Conservation (phyloP, 2,329 filamentous ascomycete species). For the Sclerotinia borealis region DNA sequence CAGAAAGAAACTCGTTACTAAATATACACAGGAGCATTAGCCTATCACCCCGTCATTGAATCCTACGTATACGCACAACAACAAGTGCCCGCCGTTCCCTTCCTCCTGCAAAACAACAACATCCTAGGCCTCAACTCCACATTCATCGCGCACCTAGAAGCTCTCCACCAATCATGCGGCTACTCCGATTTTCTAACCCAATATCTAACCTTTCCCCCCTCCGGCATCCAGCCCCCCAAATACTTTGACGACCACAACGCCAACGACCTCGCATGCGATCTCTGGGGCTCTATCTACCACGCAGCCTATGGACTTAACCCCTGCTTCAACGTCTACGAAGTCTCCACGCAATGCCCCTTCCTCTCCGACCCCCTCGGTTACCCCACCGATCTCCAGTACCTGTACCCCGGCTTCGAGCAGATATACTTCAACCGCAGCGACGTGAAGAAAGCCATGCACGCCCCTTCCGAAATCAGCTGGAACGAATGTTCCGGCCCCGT, state of each 20-base stretch:
- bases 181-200: conserved; percentile 41
- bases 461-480: conserved; percentile 38
- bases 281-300: conserved; percentile 36
- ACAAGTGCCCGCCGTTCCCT: conserved; percentile 36
- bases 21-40: conserved; percentile 15
- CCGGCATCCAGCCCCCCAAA: conserved; percentile 31
- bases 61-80: conserved; percentile 16
- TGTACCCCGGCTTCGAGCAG: conserved; percentile 33
- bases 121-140: conserved; percentile 41
- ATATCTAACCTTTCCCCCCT: conserved; percentile 40
- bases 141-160: conserved; percentile 37
- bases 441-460: conserved; percentile 45
- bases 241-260: conserved; percentile 23
- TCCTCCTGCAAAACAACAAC: conserved; percentile 37
- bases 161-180: conserved; percentile 39
- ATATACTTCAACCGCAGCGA: conserved; percentile 48
- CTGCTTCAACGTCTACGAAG: conserved; percentile 46
- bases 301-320: conserved; percentile 38
- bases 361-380: conserved; percentile 35
- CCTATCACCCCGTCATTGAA: conserved; percentile 24
- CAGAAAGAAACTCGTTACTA: neutral
- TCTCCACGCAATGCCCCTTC: conserved; percentile 40
- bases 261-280: conserved; percentile 32
- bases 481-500: conserved; percentile 39
- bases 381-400: conserved; percentile 32